phyloP scores from a whole-genome alignment of 805 yeast genomes.

The Wickerhamiella azyma region DNA sequence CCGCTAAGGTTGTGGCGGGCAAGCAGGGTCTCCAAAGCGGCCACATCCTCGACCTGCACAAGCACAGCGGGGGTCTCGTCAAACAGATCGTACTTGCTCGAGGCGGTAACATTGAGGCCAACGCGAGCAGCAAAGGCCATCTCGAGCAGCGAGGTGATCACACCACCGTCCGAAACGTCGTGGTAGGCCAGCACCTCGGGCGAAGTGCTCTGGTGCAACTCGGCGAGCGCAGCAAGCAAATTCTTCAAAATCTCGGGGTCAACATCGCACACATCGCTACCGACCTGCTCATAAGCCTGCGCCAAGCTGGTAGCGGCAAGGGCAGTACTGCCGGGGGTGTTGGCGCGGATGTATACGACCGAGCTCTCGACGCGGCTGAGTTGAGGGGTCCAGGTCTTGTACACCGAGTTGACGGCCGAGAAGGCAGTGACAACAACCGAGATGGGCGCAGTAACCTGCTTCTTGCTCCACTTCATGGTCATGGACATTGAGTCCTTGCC shows the following conservation, averaged over 20 bases:
- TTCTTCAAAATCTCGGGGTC: constrained; percentile 48
- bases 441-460: constrained; percentile 91
- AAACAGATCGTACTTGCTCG: constrained; percentile 47
- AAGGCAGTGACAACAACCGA: constrained; percentile 85
- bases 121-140: constrained; percentile 96
- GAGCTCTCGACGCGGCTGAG: constrained; percentile 50
- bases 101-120: constrained; percentile 47
- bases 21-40: constrained; percentile 42
- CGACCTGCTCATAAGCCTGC: constrained; percentile 83
- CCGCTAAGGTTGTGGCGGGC: constrained; percentile 43
- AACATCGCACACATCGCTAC: constrained; percentile 71
- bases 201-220: constrained; percentile 57
- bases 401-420: constrained; percentile 71
- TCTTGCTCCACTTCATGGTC: constrained; percentile 87
- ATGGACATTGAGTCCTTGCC: constrained; percentile 99
- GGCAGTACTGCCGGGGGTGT: constrained; percentile 30
- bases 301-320: constrained; percentile 93
- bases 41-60: constrained; percentile 64
- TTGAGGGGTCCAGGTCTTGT: constrained; percentile 92
- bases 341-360: constrained; percentile 63
- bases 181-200: constrained; percentile 70
- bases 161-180: constrained; percentile 94
- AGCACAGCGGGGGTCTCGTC: constrained; percentile 94
- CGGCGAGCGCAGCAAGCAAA: constrained; percentile 54
- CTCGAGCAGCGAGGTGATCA: constrained; percentile 69